Evolutionary conservation across 73 alveolate species (phyloP).

Genomic region (Paramecium bursaria): DNA sequence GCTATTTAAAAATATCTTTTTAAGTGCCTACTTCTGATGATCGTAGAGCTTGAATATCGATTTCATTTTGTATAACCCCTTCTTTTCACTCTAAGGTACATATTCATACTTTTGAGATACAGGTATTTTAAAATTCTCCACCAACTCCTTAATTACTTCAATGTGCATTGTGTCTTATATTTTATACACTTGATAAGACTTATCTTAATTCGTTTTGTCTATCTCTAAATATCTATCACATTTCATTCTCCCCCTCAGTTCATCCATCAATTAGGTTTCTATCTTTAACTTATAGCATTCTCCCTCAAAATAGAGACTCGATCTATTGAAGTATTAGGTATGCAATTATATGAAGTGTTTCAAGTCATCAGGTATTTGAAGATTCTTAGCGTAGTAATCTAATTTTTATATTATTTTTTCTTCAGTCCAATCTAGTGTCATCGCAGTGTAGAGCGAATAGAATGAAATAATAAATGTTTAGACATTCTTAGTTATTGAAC

Average conservation of each 20-base stretch:
- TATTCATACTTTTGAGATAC: slow-evolving; percentile 17
- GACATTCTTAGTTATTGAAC: slow-evolving; percentile 18
- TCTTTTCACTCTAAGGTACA: slow-evolving; percentile 68
- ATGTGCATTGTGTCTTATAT: slow-evolving; percentile 25
- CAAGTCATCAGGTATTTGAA: slow-evolving; percentile 15
- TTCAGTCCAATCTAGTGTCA: slow-evolving; percentile 57
- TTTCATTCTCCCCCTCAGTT: not conserved
- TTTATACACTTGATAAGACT: not conserved
- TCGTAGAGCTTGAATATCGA: slow-evolving; percentile 74
- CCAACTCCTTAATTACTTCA: slow-evolving; percentile 24
- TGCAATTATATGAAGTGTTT: slow-evolving; percentile 8
- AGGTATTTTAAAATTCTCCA: slow-evolving; percentile 33
- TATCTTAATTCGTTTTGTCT: no score
- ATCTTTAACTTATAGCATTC: slow-evolving; percentile 8
- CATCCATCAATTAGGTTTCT: slow-evolving; percentile 6
- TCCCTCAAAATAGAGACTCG: slow-evolving; percentile 15
- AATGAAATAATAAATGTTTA: slow-evolving; percentile 44
- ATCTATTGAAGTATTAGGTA: slow-evolving; percentile 47
- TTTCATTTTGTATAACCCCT: slow-evolving; percentile 68
- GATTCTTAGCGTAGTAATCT: slow-evolving; percentile 36
- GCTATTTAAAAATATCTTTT: slow-evolving; percentile 80
- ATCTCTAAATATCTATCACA: no score
- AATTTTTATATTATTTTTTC: not conserved
- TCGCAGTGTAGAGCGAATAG: slow-evolving; percentile 50
- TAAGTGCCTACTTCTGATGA: slow-evolving; percentile 82